A percentile compares a stretch with the other conserved stretches of the same genome.
These are phyloP conservation scores for Chimonanthus salicifolius DNA, from an alignment of 164 flowering plant species.

Conservation along the genomic window DNA sequence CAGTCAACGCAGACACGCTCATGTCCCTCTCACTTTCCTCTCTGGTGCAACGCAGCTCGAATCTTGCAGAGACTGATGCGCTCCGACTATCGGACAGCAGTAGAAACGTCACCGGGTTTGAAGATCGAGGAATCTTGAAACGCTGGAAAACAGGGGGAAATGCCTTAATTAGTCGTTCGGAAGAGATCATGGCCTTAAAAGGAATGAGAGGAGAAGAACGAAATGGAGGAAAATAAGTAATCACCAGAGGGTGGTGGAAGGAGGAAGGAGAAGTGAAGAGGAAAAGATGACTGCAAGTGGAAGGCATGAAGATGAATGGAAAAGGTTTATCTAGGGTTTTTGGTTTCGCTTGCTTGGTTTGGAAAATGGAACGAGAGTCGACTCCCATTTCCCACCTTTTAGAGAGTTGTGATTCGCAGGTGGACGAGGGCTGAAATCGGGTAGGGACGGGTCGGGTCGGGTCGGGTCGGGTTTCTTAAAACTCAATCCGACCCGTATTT, in stretches of 20 bases:
- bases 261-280: background rate
- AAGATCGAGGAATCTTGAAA: background rate
- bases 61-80: background rate
- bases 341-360: background rate
- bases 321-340: background rate
- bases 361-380: background rate
- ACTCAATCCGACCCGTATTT: too few relatives aligned
- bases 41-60: constrained; percentile 3
- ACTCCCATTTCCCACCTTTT: too few relatives aligned
- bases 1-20: constrained; percentile 1
- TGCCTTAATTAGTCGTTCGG: background rate
- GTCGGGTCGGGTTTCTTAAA: too few relatives aligned
- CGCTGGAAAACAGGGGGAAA: background rate
- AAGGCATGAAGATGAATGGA: background rate
- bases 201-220: background rate
- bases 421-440: too few relatives aligned
- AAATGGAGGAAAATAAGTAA: background rate
- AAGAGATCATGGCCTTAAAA: background rate
- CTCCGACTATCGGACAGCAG: background rate
- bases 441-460: too few relatives aligned
- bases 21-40: constrained; percentile 1
- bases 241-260: background rate
- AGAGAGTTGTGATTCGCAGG: too few relatives aligned
- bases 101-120: background rate
- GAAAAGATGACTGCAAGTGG: background rate